phyloP scores from a whole-genome alignment of 2,329 filamentous ascomycete species.

The Neonectria faginata region DNA sequence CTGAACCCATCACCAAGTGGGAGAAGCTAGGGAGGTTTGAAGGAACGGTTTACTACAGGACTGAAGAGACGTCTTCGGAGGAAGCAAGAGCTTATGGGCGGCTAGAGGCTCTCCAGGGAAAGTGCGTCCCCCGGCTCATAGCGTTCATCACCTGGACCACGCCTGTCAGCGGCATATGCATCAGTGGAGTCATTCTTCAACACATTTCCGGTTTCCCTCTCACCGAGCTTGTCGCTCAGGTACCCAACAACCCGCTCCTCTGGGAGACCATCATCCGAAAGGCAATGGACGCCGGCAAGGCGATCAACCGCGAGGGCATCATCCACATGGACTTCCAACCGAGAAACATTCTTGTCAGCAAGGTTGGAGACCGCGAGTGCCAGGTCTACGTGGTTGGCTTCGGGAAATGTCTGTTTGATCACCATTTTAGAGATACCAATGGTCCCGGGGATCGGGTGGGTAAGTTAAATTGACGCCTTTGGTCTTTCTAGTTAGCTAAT shows the following conservation, averaged over 20 bases:
- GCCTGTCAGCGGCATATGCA: too few relatives aligned
- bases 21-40: not conserved
- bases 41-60: not conserved
- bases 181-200: not conserved
- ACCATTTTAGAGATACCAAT: not conserved
- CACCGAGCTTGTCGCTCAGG: not conserved
- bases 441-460: not conserved
- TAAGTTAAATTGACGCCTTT: too few relatives aligned
- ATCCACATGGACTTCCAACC: not conserved
- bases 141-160: not conserved
- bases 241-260: not conserved
- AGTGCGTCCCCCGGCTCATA: not conserved
- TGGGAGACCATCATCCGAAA: not conserved
- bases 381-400: not conserved
- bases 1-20: not conserved
- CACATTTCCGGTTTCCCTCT: not conserved
- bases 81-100: not conserved
- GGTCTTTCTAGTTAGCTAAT: too few relatives aligned
- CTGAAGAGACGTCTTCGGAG: not conserved
- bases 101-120: not conserved
- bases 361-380: not conserved
- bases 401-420: not conserved
- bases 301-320: not conserved
- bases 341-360: not conserved
- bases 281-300: not conserved